Base-by-base conservation (phyloP, 202 grass and related monocot genomes). In the Schoenoplectus triqueter region DNA sequence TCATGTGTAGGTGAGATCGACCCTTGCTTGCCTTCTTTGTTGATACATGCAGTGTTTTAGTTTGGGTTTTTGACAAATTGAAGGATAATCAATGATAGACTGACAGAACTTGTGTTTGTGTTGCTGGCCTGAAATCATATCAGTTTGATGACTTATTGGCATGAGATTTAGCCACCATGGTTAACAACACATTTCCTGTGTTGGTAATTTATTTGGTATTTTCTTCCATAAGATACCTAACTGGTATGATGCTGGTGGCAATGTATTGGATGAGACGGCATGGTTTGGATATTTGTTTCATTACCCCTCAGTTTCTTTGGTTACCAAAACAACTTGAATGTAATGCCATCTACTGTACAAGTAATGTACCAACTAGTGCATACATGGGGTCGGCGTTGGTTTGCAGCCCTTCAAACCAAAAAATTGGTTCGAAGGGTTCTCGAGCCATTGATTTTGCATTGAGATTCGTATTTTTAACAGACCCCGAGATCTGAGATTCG, bases 201-300 rank as follows among this genome's bases (percentile, higher is more conserved):
- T 74, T 31, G 48, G 48, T 74, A 52, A 54, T 51, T 74, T 71
- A 71, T 47, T 18, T 64, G 7, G 2, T 66, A 10, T 13, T 7
- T 45, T n/a, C 45, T 48, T 55, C 49, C 20, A 39, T 76, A 76
- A 50, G 19, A 75, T 18, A 76, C 50, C 50, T 55, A 55, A 76
- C 20, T 39, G 48, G 49, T 76, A 54, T 2, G 7, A 56, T 76
- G 20, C 48, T 55, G 20, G 10, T 31, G 20, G 49, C 49, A 14
- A 31, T 75, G 72, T 14, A 3, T 76, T 76, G 72, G 13, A 55
- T 21, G 19, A 20, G 39, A 55, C 15, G 10, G 17, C 13, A 51
- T 52, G 70, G 51, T 51, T 22, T 52, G 3, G 8, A 17, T 50
- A 73, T 72, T 47, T 73, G 47, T 51, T 51, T 73, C 3, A 73